Evolutionary conservation across 2,329 filamentous ascomycete genomes (phyloP).

Genomic region (Aulographum hederae): DNA sequence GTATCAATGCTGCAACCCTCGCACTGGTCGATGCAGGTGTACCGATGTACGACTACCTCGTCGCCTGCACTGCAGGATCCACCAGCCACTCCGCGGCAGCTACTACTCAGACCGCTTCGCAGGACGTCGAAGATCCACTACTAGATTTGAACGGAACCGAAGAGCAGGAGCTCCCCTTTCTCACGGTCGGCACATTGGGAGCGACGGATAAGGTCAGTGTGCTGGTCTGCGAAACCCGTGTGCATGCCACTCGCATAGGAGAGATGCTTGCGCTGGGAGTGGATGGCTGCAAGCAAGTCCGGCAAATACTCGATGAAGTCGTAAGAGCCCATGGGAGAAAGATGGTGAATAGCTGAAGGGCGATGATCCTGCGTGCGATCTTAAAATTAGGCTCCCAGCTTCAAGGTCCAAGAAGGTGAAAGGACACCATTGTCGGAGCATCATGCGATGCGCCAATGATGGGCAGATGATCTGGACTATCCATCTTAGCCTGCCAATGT

Average conservation of each 20-base stretch:
- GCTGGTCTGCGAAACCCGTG: slow-evolving; percentile 69
- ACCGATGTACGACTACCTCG: slow-evolving; percentile 84
- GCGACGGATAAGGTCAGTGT: slow-evolving; percentile 67
- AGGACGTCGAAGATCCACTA: slow-evolving; percentile 56
- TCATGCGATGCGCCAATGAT: no score
- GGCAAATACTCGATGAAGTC: slow-evolving; percentile 62
- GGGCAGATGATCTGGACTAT: no score
- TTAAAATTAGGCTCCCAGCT: no score
- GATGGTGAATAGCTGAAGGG: slow-evolving; percentile 39
- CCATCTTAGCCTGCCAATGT: no score
- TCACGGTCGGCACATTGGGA: slow-evolving; percentile 71
- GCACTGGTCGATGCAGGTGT: slow-evolving; percentile 89
- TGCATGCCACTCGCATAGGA: slow-evolving; percentile 68
- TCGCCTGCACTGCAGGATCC: slow-evolving; percentile 72
- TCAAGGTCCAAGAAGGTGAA: no score
- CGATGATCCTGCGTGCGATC: no score
- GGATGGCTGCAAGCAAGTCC: slow-evolving; percentile 77
- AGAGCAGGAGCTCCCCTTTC: slow-evolving; percentile 71
- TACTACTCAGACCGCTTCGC: slow-evolving; percentile 23
- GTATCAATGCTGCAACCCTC: slow-evolving; percentile 79
- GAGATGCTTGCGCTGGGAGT: slow-evolving; percentile 85
- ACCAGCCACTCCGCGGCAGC: slow-evolving; percentile 25
- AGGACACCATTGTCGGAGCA: no score
- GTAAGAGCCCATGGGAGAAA: slow-evolving; percentile 52
- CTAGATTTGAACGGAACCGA: slow-evolving; percentile 65